Evolutionary conservation across 169 alveolate genomes (phyloP), one percentile per base, ranked within the genome.

Genomic region (Plasmodium sp.): DNA sequence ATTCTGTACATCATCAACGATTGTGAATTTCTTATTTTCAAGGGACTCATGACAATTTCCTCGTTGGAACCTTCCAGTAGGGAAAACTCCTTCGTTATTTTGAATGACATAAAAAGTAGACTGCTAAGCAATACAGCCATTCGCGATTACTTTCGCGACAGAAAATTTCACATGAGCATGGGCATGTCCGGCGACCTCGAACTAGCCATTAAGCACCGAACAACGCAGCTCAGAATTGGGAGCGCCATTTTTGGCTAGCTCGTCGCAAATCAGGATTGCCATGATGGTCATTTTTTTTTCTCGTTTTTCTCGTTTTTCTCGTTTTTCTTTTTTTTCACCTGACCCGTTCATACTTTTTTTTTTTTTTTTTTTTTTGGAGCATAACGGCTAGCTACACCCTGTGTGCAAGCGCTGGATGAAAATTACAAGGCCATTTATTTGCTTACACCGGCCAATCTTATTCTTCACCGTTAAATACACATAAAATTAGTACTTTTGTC

Each of bases 11-110:
- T 98, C 18, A 84, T 97, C 18, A 94, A 95, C 4, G 88, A 96
- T 27, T 97, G 98, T 58, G 93, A 96, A 18, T 83, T 88, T 36
- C 94, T 99, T 56, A 96, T 94, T 18, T 97, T 99, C 58, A 92
- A 95, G 48, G 99, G 99, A 16, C 96, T 99, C 51, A 99, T 99
- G 99, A 97, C 99, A 2, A 98, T 98, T 81, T 99, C 99, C n/a
- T 92, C 97, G 54, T 80, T 96, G 43, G 84, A 83, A 62, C 45
- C 72, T 83, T 56, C 85, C 51, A 80, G 45, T 34, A 45, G 93
- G 56, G 91, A 74, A 58, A 67, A 82, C 81, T 90, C 84, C 45
- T 97, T 97, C 95, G 84, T 94, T 72, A 51, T 95, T 92, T 94
- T 98, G 95, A 54, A 96, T 81, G 84, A 96, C 36, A 91, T 96